Conservation (phyloP, 2,329 filamentous ascomycete species). For the Huntiella moniliformis region DNA sequence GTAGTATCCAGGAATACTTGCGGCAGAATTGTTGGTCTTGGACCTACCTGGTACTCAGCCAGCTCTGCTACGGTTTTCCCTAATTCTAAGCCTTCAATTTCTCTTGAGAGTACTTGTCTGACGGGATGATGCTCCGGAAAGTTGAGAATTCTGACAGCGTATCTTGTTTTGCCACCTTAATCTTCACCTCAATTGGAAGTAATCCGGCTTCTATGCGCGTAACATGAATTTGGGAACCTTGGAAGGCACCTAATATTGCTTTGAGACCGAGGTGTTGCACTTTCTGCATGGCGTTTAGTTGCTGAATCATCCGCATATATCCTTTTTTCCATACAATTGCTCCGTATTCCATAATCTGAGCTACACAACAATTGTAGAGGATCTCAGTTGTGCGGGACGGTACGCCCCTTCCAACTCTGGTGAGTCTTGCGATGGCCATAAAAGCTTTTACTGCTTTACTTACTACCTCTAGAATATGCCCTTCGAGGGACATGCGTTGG, state of each 20-base stretch:
- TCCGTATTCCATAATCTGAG: background rate
- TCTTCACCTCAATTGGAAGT: background rate
- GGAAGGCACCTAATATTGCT: background rate
- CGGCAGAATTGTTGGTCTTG: too few relatives aligned
- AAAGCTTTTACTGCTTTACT: background rate
- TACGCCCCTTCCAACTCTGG: background rate
- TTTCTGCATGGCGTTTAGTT: background rate
- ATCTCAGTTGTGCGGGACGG: background rate
- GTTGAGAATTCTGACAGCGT: background rate
- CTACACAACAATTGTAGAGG: background rate
- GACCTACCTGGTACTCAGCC: too few relatives aligned
- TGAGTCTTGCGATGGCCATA: background rate
- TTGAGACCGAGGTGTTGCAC: background rate
- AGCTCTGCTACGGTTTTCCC: too few relatives aligned
- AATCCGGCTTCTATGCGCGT: background rate
- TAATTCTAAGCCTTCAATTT: background rate
- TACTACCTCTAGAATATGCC: background rate
- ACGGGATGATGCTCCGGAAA: background rate
- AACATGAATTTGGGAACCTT: background rate
- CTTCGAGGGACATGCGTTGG: background rate
- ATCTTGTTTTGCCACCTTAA: background rate
- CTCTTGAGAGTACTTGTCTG: background rate
- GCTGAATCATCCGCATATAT: background rate
- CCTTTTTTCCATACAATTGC: background rate
- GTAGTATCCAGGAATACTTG: background rate